Percentiles rank a stretch among this genome's conserved stretches.
phyloP scores from a whole-genome alignment of 768 basidiomycete species.

The Macrocybe gigantea region DNA sequence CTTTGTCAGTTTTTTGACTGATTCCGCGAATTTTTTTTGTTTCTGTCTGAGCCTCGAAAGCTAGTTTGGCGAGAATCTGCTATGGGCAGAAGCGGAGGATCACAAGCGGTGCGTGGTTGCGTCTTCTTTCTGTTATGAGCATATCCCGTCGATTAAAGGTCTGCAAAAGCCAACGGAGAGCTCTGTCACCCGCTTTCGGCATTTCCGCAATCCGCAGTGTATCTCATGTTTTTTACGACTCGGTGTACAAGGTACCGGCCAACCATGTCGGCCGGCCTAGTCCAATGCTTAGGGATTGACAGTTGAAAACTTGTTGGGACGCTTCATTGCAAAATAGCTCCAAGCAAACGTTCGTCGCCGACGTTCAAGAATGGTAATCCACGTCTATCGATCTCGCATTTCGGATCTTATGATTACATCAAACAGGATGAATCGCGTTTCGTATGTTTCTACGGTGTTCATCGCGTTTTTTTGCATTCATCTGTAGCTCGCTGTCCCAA shows the following conservation, averaged over 20 bases:
- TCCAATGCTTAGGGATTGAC: neutral
- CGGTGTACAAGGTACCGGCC: constrained; percentile 31
- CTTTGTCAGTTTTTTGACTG: constrained; percentile 11
- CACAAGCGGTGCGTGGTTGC: constrained; percentile 12
- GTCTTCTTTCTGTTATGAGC: neutral
- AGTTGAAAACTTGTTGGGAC: neutral
- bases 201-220: constrained; percentile 31
- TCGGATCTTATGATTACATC: neutral
- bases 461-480: neutral
- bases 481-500: constrained; percentile 3
- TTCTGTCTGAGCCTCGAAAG: neutral
- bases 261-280: neutral
- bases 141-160: neutral
- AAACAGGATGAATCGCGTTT: constrained; percentile 33
- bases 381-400: neutral
- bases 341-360: constrained; percentile 17
- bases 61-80: neutral
- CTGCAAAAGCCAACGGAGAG: constrained; percentile 24
- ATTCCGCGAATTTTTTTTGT: neutral
- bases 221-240: constrained; percentile 32
- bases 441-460: constrained; percentile 15
- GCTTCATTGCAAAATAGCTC: neutral
- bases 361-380: constrained; percentile 27
- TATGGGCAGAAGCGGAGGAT: constrained; percentile 36
- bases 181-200: constrained; percentile 34